Conservation (phyloP, 306 rosid species). For the Argentina anserina region DNA sequence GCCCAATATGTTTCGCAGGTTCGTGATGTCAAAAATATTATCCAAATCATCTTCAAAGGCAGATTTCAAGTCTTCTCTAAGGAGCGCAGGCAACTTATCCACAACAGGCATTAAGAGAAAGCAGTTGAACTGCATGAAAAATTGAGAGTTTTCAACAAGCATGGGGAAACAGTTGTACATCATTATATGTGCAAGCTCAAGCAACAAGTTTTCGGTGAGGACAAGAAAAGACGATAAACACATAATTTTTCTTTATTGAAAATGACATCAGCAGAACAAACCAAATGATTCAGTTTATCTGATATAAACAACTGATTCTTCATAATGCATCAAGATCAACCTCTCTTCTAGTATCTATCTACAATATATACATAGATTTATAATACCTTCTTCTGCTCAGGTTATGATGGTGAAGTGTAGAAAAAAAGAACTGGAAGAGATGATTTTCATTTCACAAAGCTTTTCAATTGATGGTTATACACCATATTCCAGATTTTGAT, state of each 20-base stretch:
- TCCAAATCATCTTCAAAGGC: conserved; percentile 85
- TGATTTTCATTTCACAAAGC: not conserved
- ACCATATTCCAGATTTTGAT: not conserved
- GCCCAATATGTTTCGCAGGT: conserved; percentile 58
- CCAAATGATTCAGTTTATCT: not conserved
- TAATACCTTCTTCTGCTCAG: not conserved
- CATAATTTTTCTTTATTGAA: not conserved
- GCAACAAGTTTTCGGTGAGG: not conserved
- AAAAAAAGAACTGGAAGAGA: not conserved
- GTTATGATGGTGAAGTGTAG: not conserved
- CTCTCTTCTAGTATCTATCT: not conserved
- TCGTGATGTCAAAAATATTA: conserved; percentile 80
- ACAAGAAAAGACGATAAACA: not conserved
- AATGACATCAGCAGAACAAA: not conserved
- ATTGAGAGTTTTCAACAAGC: conserved; percentile 9
- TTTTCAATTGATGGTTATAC: not conserved
- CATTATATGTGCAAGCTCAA: not conserved
- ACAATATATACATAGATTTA: not conserved
- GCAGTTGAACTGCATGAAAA: conserved; percentile 84
- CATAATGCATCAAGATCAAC: not conserved
- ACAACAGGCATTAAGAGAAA: conserved; percentile 97
- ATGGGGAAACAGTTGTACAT: not conserved
- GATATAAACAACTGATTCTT: not conserved
- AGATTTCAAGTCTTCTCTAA: conserved; percentile 87
- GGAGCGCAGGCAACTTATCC: conserved; percentile 92